Percentiles rank a stretch among this genome's conserved stretches.
These are phyloP conservation scores for Arabidopsis lyrata DNA, from an alignment of 441 rosid species.

Conservation along the genomic window DNA sequence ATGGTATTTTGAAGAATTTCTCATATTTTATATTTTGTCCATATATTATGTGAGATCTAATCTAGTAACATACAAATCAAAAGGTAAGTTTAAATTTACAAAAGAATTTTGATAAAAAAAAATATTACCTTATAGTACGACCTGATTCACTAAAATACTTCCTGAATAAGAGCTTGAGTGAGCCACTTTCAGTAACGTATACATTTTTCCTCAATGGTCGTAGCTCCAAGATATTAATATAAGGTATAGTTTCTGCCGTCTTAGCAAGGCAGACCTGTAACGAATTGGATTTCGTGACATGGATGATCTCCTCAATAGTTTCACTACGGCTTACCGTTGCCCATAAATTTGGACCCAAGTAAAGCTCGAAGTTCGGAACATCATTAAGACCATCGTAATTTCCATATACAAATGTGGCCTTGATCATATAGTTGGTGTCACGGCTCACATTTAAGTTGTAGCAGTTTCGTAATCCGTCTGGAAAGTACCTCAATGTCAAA, in stretches of 20 bases:
- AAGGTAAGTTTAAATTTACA: no score
- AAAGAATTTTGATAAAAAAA: no score
- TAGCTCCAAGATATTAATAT: conserved; percentile 59
- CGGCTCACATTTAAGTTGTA: conserved; percentile 41
- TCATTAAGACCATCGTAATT: conserved; percentile 44
- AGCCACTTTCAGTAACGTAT: conserved; percentile 47
- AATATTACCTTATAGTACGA: conserved; percentile 12
- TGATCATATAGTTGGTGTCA: conserved; percentile 46
- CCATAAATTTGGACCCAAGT: conserved; percentile 54
- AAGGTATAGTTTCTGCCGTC: conserved; percentile 51
- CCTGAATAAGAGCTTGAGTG: conserved; percentile 37
- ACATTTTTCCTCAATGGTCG: conserved; percentile 44
- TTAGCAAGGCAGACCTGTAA: conserved; percentile 55
- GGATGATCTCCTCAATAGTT: conserved; percentile 51
- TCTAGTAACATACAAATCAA: no score
- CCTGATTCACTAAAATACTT: conserved; percentile 33
- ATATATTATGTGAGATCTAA: no score
- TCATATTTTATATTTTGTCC: no score
- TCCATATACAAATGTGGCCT: conserved; percentile 47
- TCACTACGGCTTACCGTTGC: conserved; percentile 33
- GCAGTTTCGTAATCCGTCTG: conserved; percentile 48
- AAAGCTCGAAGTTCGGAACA: conserved; percentile 43
- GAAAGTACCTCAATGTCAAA: conserved; percentile 47
- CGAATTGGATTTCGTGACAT: conserved; percentile 22
- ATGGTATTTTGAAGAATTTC: no score